Evolutionary conservation across 805 yeast species (phyloP), one percentile per base, ranked within the genome.

Genomic region (Candida quercuum): DNA sequence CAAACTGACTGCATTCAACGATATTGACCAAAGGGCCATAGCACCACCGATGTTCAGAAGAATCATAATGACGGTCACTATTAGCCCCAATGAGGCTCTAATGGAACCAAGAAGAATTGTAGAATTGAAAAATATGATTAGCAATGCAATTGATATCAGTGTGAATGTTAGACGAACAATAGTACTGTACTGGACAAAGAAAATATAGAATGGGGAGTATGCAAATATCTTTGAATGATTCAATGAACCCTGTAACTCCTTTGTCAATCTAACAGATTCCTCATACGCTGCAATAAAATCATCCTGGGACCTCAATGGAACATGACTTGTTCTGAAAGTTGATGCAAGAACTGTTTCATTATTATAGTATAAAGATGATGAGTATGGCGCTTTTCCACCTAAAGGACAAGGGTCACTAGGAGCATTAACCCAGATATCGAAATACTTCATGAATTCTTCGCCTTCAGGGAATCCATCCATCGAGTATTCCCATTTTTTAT

Each of bases 361-460:
- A 39, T 68, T 67, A 20, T 69, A 61, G 2, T 70, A 61, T 10
- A 86, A 63, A 1, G 88, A 67, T 5, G 67, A 60, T 1, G 84
- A 70, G 55, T 91, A 91, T 0, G 97, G 95, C 0, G 97, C 97
- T 52, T 85, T 84, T 2, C 99, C 99, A 4, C 96, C 98, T 20
- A 91, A 64, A 1, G 98, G 96, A 59, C 99, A 91, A 3, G 91
- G 86, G 51, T 85, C 93, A 40, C 95, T 84, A 19, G 86, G 85
- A 1, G 86, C 63, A 28, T 76, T 69, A 19, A 91, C 85, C 99
- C 99, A 91, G 29, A 82, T 75, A 17, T 74, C 59, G 54, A 88
- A 81, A 49, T 69, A 86, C 32, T 65, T 66, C 76, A 84, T 74
- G 52, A 91, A 91, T 25, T 79, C 80, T 1, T 67, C 66, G 26